Conservation (phyloP, 345 rosid genomes). For the Pistacia integerrima region DNA sequence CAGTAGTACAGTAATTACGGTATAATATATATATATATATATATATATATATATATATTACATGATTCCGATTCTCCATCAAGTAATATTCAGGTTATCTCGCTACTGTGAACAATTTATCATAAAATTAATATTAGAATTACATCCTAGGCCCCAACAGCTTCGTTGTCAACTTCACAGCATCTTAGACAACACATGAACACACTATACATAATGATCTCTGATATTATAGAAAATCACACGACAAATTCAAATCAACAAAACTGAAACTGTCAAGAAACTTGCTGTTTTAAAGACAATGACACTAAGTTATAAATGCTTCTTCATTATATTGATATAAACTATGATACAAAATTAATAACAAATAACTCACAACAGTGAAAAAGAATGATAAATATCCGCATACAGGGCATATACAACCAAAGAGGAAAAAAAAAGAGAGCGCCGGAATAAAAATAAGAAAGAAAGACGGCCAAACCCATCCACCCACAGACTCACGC, state of each 20-base stretch:
- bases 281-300: slow-evolving; percentile 3
- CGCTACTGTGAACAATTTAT: too few species aligned
- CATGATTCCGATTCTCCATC: too few species aligned
- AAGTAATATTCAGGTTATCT: too few species aligned
- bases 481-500: neutral
- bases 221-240: too few species aligned
- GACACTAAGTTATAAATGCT: neutral
- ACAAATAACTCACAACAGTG: neutral
- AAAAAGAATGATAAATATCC: slow-evolving; percentile 5
- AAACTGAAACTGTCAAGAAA: neutral
- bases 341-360: slow-evolving; percentile 18
- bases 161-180: neutral
- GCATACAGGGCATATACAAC: slow-evolving; percentile 4
- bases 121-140: too few species aligned
- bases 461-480: neutral
- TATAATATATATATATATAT: too few species aligned
- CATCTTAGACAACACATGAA: neutral
- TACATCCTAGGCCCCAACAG: neutral
- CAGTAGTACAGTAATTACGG: too few species aligned
- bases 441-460: neutral
- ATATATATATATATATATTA: too few species aligned
- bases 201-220: neutral
- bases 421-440: neutral
- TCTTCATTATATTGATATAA: neutral
- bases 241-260: neutral